Conservation (phyloP, 2,329 filamentous ascomycete genomes). For the Penicillium concentricum region DNA sequence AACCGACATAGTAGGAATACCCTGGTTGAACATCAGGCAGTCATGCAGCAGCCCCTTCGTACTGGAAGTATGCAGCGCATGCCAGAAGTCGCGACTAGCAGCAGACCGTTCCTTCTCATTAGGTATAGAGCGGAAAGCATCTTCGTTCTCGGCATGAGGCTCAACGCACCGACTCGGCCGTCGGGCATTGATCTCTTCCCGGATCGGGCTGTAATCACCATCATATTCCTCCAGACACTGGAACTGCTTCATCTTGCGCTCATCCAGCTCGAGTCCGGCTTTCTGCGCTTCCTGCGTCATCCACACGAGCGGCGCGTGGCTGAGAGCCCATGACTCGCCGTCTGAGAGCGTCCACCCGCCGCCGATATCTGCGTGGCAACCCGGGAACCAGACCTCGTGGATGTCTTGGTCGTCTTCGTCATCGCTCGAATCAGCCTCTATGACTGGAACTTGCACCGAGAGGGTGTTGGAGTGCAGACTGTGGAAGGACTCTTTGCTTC, state of each 20-base stretch:
- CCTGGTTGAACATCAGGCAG: slow-evolving; percentile 64
- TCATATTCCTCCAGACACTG: slow-evolving; percentile 56
- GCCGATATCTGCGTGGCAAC: slow-evolving; percentile 75
- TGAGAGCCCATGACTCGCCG: slow-evolving; percentile 59
- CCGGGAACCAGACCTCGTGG: slow-evolving; percentile 72
- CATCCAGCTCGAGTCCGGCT: slow-evolving; percentile 70
- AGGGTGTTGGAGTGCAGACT: slow-evolving; percentile 29
- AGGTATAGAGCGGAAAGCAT: slow-evolving; percentile 13
- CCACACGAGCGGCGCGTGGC: slow-evolving; percentile 68
- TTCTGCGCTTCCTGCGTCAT: slow-evolving; percentile 65
- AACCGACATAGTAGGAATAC: slow-evolving; percentile 57
- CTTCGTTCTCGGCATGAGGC: slow-evolving; percentile 12
- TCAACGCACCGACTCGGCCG: slow-evolving; percentile 11
- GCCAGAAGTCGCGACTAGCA: slow-evolving; percentile 51
- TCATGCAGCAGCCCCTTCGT: slow-evolving; percentile 64
- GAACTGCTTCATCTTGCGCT: slow-evolving; percentile 64
- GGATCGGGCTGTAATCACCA: slow-evolving; percentile 37
- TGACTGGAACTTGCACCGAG: slow-evolving; percentile 31
- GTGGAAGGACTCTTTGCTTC: slow-evolving; percentile 8
- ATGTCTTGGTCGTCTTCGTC: slow-evolving; percentile 62
- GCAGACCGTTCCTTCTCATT: slow-evolving; percentile 26
- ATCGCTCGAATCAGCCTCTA: slow-evolving; percentile 22
- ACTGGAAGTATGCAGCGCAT: slow-evolving; percentile 58
- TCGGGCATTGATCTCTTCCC: slow-evolving; percentile 20
- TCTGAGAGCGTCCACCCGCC: slow-evolving; percentile 67